phyloP scores from a whole-genome alignment of 305 asterid genomes.

The Fraxinus greggii region DNA sequence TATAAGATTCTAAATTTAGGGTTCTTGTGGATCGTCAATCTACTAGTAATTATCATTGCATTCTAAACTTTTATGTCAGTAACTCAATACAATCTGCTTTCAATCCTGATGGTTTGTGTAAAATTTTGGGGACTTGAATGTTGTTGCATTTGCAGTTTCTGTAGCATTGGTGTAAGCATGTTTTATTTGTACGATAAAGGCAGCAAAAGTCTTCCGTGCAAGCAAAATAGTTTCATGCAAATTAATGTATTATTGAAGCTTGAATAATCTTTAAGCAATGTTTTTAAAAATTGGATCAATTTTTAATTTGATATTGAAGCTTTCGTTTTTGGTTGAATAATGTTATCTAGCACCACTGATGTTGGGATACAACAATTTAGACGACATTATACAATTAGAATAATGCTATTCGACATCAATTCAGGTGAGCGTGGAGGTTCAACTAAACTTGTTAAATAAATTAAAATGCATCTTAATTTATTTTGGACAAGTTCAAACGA shows the following conservation, averaged over 20 bases:
- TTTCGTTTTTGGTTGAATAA: no score
- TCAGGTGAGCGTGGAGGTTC: no score
- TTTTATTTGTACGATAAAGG: neutral
- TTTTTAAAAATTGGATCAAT: neutral
- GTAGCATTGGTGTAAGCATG: neutral
- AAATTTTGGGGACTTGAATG: neutral
- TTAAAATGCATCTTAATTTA: neutral
- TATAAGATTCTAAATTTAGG: neutral
- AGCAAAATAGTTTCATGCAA: neutral
- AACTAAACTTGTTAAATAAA: no score
- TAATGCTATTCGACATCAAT: no score
- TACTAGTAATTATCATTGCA: neutral
- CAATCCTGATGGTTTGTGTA: neutral
- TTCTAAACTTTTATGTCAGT: neutral
- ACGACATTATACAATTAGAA: no score
- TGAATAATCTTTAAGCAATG: neutral
- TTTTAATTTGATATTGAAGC: no score
- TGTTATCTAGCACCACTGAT: no score
- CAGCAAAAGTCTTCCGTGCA: neutral
- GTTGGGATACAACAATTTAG: no score
- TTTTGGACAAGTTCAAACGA: neutral
- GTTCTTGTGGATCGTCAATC: neutral
- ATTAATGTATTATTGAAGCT: neutral
- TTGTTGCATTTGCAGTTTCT: slow-evolving; percentile 1
- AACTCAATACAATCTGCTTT: neutral